Evolutionary conservation across 805 yeast species (phyloP).

Genomic region (Candida khao-thaluensis): DNA sequence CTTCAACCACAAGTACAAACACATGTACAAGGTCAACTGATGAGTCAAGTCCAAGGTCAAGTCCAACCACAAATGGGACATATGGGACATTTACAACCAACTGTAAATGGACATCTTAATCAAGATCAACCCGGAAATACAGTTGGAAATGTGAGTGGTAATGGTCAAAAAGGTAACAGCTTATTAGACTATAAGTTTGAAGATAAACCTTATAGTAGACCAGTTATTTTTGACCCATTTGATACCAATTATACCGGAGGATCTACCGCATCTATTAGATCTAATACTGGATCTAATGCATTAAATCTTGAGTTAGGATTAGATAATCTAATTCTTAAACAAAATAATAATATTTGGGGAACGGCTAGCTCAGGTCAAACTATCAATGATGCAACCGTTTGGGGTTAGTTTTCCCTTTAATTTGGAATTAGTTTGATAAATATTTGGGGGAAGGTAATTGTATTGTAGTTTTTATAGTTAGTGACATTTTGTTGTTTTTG

Average conservation of each 20-base stretch:
- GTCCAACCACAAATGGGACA: conserved; percentile 1
- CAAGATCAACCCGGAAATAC: not conserved
- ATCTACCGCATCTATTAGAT: not conserved
- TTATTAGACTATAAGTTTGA: conserved; percentile 2
- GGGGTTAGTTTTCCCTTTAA: conserved; percentile 7
- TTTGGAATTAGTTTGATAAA: no score
- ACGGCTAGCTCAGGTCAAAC: conserved; percentile 3
- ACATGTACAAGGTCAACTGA: not conserved
- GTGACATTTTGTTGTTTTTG: conserved; percentile 6
- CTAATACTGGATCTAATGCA: conserved; percentile 2
- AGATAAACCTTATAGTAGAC: conserved; percentile 1
- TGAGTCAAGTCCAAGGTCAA: not conserved
- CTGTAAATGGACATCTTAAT: not conserved
- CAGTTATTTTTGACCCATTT: conserved; percentile 12
- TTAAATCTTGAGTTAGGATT: conserved; percentile 3
- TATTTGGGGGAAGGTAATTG: no score
- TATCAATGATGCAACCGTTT: conserved; percentile 10
- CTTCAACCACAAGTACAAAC: not conserved
- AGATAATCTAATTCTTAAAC: conserved; percentile 5
- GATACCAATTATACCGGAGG: not conserved
- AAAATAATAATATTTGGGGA: conserved; percentile 12
- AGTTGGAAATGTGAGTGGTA: not conserved
- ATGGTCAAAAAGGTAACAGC: not conserved
- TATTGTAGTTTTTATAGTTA: conserved; percentile 1
- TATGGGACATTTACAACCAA: not conserved